Percentiles rank a stretch among this genome's conserved stretches.
phyloP scores from a whole-genome alignment of 495 filamentous ascomycete species.

The Penicillium coffeae region DNA sequence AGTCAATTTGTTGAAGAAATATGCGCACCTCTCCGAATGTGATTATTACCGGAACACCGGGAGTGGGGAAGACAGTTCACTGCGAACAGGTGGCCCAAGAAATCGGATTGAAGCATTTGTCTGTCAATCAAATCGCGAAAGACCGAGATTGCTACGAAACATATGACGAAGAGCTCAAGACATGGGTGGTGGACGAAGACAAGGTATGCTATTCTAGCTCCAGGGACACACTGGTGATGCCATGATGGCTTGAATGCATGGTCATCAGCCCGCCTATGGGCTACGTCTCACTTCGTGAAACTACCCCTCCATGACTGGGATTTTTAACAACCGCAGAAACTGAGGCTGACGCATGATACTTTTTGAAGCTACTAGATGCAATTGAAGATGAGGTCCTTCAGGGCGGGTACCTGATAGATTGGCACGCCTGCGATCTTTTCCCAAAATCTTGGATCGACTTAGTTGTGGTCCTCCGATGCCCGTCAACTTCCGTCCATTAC shows the following conservation, averaged over 20 bases:
- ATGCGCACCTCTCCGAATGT: conserved; percentile 75
- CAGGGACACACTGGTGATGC: too few species aligned
- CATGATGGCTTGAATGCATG: too few species aligned
- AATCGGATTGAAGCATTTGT: conserved; percentile 73
- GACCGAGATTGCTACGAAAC: conserved; percentile 76
- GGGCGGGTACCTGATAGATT: conserved; percentile 92
- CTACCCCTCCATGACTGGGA: neutral
- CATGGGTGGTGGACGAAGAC: conserved; percentile 95
- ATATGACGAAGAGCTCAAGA: conserved; percentile 77
- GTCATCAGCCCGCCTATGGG: neutral
- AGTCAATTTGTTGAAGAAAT: conserved; percentile 12
- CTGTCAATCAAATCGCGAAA: conserved; percentile 89
- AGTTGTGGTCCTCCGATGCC: conserved; percentile 83
- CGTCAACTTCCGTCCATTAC: conserved; percentile 68
- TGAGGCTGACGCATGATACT: conserved; percentile 1
- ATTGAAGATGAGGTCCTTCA: conserved; percentile 76
- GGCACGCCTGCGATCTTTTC: conserved; percentile 97
- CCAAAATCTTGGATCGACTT: conserved; percentile 92
- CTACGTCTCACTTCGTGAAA: neutral
- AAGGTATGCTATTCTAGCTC: conserved; percentile 76
- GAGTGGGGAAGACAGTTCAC: conserved; percentile 91
- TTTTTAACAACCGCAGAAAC: too few species aligned
- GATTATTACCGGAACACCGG: conserved; percentile 91
- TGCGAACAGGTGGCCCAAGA: conserved; percentile 71
- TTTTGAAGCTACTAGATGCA: conserved; percentile 77